Conservation (phyloP, 495 filamentous ascomycete species). For the Platismatia glauca region DNA sequence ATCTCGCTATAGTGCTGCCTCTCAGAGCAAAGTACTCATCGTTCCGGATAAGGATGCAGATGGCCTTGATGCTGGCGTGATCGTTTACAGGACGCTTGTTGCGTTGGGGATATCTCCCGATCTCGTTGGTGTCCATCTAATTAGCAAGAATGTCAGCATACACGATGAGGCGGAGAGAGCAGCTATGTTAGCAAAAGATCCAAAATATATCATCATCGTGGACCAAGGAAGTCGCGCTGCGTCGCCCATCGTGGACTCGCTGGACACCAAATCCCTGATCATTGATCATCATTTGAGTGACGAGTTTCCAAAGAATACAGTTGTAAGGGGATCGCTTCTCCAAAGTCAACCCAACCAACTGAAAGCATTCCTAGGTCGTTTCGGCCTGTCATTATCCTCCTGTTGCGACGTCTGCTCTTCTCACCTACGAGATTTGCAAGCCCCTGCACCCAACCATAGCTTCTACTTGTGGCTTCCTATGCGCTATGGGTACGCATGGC, state of each 20-base stretch:
- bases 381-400: constrained; percentile 48
- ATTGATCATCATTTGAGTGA: constrained; percentile 52
- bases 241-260: constrained; percentile 37
- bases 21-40: constrained; percentile 34
- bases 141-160: constrained; percentile 43
- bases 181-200: constrained; percentile 36
- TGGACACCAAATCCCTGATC: constrained; percentile 35
- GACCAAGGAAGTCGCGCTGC: constrained; percentile 49
- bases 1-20: constrained; percentile 17
- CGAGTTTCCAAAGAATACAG: constrained; percentile 41
- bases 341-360: too few relatives aligned
- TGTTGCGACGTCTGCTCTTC: constrained; percentile 46
- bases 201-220: constrained; percentile 48
- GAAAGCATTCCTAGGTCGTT: constrained; percentile 29
- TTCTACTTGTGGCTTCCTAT: constrained; percentile 42
- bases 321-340: constrained; percentile 7
- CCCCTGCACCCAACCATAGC: constrained; percentile 37
- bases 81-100: constrained; percentile 45
- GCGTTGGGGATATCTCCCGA: constrained; percentile 38
- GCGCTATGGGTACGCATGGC: constrained; percentile 50
- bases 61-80: constrained; percentile 49
- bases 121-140: constrained; percentile 43
- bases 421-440: constrained; percentile 49
- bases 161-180: constrained; percentile 38
- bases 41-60: constrained; percentile 57